Base-by-base conservation (phyloP, 2,329 filamentous ascomycete species). In the Didymella segeticola region DNA sequence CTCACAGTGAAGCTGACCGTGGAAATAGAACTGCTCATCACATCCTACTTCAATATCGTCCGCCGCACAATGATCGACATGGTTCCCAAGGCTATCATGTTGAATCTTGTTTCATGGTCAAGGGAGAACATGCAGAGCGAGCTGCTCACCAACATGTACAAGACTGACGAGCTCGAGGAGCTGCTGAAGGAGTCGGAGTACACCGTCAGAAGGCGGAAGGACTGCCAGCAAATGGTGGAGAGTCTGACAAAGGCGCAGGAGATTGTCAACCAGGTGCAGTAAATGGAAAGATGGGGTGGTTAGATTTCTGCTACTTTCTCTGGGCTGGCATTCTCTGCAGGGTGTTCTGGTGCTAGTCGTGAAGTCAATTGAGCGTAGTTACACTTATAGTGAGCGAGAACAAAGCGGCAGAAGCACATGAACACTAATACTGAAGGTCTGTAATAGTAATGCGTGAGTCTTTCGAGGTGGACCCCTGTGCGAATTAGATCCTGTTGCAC, bases 181-280 rank as follows among this genome's bases (percentile, higher is more conserved):
- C 82, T 99, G 62, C 87, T 99, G 62, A 97, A 96, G 83, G 95
- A 99, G 79, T 96, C 91, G 73, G 95, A 99, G 77, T 98, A 96
- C 82, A 99, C 95, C 3, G 84, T 96, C 69, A 87, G 93, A 69
- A 85, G 95, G 76, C 86, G 95, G 75, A 99, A 99, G 83, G 95
- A 99, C 78, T 99, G 95, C 78, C 92, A 96, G 79, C 92, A 97
- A 78, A 99, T 99, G 95, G 95, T 99, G 45, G 95, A 99, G 78
- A 96, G 90, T 49, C 82, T 99, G 70, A 80, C 83, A 65, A 89
- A 90, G 77, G 95, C 95, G 52, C 95, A 88, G 77, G 95, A 99
- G 82, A 98, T 99, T 79, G 95, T 99, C 74, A 93, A 91, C 78
- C 85, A 88, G 67, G 86, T 88, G 50, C 72, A 75, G 70, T 75